Conservation (phyloP, 2,329 filamentous ascomycete species). For the Sporothrix protearum region DNA sequence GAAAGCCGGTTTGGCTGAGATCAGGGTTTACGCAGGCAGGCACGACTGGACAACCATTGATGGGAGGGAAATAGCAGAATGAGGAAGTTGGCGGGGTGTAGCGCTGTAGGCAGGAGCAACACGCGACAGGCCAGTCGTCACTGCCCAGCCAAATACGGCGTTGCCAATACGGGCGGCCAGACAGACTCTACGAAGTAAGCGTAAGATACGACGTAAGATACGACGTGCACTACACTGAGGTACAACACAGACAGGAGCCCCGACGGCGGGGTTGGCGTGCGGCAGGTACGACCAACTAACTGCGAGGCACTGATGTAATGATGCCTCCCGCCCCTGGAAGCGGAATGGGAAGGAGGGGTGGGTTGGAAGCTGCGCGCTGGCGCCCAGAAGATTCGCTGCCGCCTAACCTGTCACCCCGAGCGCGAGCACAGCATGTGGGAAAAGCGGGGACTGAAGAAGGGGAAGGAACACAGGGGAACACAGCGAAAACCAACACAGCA, state of each 20-base stretch:
- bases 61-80: not conserved
- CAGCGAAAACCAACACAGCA: not conserved
- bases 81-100: constrained; percentile 16
- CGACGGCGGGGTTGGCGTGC: not conserved
- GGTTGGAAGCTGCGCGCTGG: not conserved
- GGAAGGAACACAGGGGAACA: constrained; percentile 6
- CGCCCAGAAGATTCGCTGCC: constrained; percentile 20
- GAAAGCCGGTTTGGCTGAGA: constrained; percentile 22
- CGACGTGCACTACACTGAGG: too few relatives aligned
- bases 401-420: constrained; percentile 1
- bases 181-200: too few relatives aligned
- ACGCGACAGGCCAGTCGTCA: constrained; percentile 7
- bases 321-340: constrained; percentile 14
- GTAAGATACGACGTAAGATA: too few relatives aligned
- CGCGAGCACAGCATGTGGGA: constrained; percentile 6
- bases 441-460: constrained; percentile 17
- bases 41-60: constrained; percentile 1
- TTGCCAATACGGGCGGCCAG: not conserved
- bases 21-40: constrained; percentile 12
- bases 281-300: constrained; percentile 17
- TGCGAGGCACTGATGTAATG: constrained; percentile 24
- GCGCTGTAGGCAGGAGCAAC: constrained; percentile 9
- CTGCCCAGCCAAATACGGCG: constrained; percentile 3
- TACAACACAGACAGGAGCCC: not conserved
- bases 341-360: constrained; percentile 11